Evolutionary conservation across 176 grass and related monocot genomes (phyloP), one percentile per base, ranked within the genome.

Genomic region (Triticum urartu): DNA sequence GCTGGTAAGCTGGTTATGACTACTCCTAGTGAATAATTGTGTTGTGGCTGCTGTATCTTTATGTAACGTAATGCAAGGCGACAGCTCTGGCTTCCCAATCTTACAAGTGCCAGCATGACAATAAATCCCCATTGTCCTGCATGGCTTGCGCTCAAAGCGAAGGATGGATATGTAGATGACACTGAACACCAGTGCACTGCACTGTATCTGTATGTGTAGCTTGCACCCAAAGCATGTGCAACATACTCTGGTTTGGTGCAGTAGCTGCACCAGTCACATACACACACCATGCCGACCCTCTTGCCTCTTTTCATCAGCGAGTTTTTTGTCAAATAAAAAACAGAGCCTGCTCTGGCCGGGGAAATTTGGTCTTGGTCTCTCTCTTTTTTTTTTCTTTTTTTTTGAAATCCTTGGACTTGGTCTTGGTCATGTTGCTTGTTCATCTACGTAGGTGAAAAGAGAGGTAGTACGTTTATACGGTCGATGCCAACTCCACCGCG

Each of bases 191-290:
- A 69, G 48, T 50, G 9, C 11, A 61, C 28, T 24, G 66, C 39
- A 34, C 33, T 34, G 33, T 9, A 34, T 48, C 45, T 14, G 45
- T 5, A 48, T 48, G 45, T 14, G 9, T 81, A 26, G 14, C 45
- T 70, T 89, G 62, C 83, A 81, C 68, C 76, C 71, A 89, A 86
- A 85, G 83, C 83, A 82, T 77, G 45, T 14, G 12, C 45, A 48
- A 4, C 45, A 48, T 48, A 12, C 3, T 56, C 86, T 86, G 78
- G 83, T 56, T 89, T 86, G 78, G 83, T 86, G 83, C 77, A 82
- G 88, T 82, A 82, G 83, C 63, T 78, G 64, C 50, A 82, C 68
- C 88, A 81, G 42, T 61, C 68, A 26, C 22, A 63, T 4, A 34
- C 33, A 34, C 4, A 20, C 56, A 48, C 81, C 32, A 22, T 14